Base-by-base conservation (phyloP, 148 eudicot species). In the Vaccinium darrowii region DNA sequence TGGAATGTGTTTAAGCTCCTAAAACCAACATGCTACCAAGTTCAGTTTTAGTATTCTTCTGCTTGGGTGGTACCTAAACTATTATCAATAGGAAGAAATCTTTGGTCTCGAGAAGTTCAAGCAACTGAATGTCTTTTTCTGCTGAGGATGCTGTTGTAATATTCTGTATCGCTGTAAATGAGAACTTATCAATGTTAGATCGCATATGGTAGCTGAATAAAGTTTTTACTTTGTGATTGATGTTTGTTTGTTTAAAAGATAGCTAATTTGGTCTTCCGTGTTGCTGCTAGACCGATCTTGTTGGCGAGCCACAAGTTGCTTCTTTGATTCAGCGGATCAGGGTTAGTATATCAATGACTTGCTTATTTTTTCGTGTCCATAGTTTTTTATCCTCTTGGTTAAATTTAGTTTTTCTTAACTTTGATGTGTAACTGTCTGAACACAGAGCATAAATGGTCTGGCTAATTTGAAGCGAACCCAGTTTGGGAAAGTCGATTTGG, bases 281-380 rank as follows among this genome's bases (percentile, higher is more conserved):
- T 54, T 84, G 82, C 80, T 76, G 81, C 76, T 91, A 97, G 99
- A 97, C 95, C 74, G 99, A 97, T 91, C 99, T 97, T 81, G 99
- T 97, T 86, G 90, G 91, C 19, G 92, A 92, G 87, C 80, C 91
- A 8, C 92, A 90, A 49, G 78, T 97, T 84, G 89, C 91, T 84
- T 88, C 98, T 83, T 77, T 97, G 69, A 82, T 90, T 84, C 93
- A 93, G 83, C 91, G 95, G 84, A 90, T 97, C 88, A 94, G 85
- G 98, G 99, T 97, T 73, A 74, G 90, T 89, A 72, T 86, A 83
- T 63, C 67, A 10, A 62, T 7, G 8, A 69, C 49, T 49, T 76
- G n/a, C 52, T 57, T 67, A 81, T 63, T 69, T 77, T 78, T n/a
- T 0, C 13, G 7, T 43, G 39, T 23, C 36, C 39, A 14, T 63